Conservation (phyloP, 163 green algal species). For the Scenedesmus sp. region DNA sequence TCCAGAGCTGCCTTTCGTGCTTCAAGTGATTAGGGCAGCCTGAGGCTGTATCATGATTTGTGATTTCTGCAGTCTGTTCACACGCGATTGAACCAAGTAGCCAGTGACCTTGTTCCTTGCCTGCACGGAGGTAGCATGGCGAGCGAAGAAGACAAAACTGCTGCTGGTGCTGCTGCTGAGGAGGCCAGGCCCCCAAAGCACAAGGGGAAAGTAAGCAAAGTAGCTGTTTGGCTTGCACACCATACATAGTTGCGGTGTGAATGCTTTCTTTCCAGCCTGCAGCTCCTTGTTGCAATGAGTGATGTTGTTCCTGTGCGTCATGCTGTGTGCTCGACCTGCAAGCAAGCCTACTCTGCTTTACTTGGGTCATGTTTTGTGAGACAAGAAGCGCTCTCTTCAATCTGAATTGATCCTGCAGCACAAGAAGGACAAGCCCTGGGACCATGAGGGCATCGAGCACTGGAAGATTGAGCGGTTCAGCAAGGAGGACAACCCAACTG, state of each 20-base stretch:
- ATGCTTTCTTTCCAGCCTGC: neutral
- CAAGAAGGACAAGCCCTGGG: conserved; percentile 96
- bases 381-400: too few relatives aligned
- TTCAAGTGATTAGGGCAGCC: conserved; percentile 1
- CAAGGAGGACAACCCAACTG: conserved; percentile 94
- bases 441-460: conserved; percentile 97
- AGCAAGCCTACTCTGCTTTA: neutral
- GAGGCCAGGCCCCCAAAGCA: conserved; percentile 15
- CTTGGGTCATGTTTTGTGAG: too few relatives aligned
- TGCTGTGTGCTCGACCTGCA: neutral
- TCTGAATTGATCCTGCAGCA: conserved; percentile 81
- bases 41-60: neutral
- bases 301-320: neutral
- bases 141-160: neutral
- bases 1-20: neutral
- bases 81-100: neutral
- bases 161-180: conserved; percentile 15
- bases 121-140: neutral
- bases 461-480: conserved; percentile 90
- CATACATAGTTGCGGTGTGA: neutral
- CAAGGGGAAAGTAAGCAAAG: conserved; percentile 42
- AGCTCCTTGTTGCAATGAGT: neutral
- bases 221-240: neutral
- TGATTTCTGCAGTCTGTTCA: neutral
- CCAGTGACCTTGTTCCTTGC: too few relatives aligned